Evolutionary conservation across 345 rosid genomes (phyloP).

Genomic region (rapeseed (Brassica napus)): Da-Ae NC_063446.1:4774501-4775000

Average conservation of each 20-base stretch:
- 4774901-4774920: neutral
- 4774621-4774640: neutral
- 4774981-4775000: conserved; percentile 8
- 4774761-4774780: neutral
- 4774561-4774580: conserved; percentile 7
- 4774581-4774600: neutral
- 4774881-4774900: neutral
- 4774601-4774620: too few species aligned
- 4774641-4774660: neutral
- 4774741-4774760: too few species aligned
- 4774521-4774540: neutral
- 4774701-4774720: neutral
- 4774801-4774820: conserved; percentile 16
- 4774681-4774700: neutral
- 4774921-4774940: conserved; percentile 5
- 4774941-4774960: neutral
- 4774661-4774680: neutral
- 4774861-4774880: neutral
- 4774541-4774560: conserved; percentile 1
- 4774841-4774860: too few species aligned
- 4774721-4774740: neutral
- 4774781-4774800: neutral
- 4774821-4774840: conserved; percentile 3
- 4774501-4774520: neutral
- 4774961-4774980: neutral